These are phyloP conservation scores for Gossypioides kirkii DNA, from an alignment of 345 rosid genomes.

Conservation along the genomic window DNA sequence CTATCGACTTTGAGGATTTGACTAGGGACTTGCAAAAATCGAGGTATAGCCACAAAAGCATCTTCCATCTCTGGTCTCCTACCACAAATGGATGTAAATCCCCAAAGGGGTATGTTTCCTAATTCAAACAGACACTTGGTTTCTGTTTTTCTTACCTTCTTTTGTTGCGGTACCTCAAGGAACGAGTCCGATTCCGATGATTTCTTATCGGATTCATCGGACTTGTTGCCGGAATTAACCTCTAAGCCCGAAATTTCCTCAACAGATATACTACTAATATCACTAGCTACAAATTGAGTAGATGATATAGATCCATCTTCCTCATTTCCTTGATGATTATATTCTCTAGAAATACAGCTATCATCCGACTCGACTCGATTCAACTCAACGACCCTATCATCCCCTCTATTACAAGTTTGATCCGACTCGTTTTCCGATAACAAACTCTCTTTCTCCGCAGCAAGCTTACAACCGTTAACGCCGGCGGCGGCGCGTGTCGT, in stretches of 20 bases:
- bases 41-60: slow-evolving; percentile 48
- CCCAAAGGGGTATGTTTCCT: slow-evolving; percentile 46
- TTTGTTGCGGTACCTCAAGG: slow-evolving; percentile 20
- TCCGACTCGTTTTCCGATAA: slow-evolving; percentile 14
- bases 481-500: slow-evolving; percentile 7
- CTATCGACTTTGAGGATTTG: slow-evolving; percentile 24
- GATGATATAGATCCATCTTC: slow-evolving; percentile 16
- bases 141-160: slow-evolving; percentile 34
- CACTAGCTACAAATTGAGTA: slow-evolving; percentile 17
- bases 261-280: not conserved
- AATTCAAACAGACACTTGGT: slow-evolving; percentile 28
- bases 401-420: slow-evolving; percentile 11
- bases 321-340: not conserved
- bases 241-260: slow-evolving; percentile 21
- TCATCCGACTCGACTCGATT: slow-evolving; percentile 3
- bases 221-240: slow-evolving; percentile 20
- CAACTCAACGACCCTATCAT: not conserved
- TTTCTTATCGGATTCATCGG: slow-evolving; percentile 23
- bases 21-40: slow-evolving; percentile 38
- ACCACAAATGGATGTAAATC: slow-evolving; percentile 57
- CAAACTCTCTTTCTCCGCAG: slow-evolving; percentile 15
- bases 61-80: slow-evolving; percentile 85
- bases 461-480: not conserved
- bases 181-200: slow-evolving; percentile 14
- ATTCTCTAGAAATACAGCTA: slow-evolving; percentile 11